A percentile compares a stretch with the other conserved stretches of the same genome.
Evolutionary conservation across 305 asterid species (phyloP).

Genomic region (Fraxinus platypoda): DNA sequence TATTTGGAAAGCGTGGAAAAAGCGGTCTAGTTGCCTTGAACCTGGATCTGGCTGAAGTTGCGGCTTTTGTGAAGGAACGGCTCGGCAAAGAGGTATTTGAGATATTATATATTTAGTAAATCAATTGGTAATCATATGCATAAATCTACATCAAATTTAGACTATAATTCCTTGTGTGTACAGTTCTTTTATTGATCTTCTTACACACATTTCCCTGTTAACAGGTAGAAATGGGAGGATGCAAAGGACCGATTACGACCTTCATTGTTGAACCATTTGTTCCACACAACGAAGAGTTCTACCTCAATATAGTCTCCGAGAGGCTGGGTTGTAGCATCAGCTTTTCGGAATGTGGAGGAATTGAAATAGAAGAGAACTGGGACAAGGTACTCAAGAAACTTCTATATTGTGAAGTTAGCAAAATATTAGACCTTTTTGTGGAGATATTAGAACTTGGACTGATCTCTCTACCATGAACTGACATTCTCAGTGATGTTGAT

Average conservation of each 20-base stretch:
- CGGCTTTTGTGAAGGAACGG: slow-evolving; percentile 74
- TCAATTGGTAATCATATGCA: not conserved
- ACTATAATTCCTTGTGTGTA: not conserved
- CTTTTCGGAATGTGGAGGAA: slow-evolving; percentile 98
- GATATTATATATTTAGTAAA: not conserved
- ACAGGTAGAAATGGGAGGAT: slow-evolving; percentile 94
- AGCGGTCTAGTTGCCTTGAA: slow-evolving; percentile 91
- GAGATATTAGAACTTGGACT: not conserved
- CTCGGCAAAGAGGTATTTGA: slow-evolving; percentile 83
- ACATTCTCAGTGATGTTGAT: not conserved
- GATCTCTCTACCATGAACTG: not conserved
- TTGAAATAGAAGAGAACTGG: slow-evolving; percentile 96
- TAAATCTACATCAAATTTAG: not conserved
- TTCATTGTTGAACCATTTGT: slow-evolving; percentile 91
- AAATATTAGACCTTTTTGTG: not conserved
- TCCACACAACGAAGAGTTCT: slow-evolving; percentile 81
- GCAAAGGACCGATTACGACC: slow-evolving; percentile 92
- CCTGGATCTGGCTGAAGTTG: slow-evolving; percentile 84
- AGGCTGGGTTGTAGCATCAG: slow-evolving; percentile 91
- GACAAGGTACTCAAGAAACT: slow-evolving; percentile 57
- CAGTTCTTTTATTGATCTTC: slow-evolving; percentile 9
- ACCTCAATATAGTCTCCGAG: slow-evolving; percentile 79
- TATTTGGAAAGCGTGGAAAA: slow-evolving; percentile 94
- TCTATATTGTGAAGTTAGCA: not conserved
- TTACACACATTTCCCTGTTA: not conserved